Conservation (phyloP, 2,329 filamentous ascomycete species). For the Aspergillus proliferans region DNA sequence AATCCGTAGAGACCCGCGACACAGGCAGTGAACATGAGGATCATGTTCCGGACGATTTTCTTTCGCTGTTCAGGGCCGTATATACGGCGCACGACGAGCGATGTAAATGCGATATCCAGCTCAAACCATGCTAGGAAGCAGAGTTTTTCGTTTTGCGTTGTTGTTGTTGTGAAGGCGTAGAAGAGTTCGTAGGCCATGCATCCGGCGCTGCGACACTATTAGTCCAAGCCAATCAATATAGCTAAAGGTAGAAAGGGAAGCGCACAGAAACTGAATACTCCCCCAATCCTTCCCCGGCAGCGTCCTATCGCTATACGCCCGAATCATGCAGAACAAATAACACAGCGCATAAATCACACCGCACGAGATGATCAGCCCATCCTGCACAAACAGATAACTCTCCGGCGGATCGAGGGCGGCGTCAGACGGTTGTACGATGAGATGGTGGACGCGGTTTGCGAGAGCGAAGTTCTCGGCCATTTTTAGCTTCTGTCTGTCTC, state of each 20-base stretch:
- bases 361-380: slow-evolving; percentile 16
- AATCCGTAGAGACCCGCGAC: slow-evolving; percentile 3
- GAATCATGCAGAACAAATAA: slow-evolving; percentile 12
- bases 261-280: slow-evolving; percentile 7
- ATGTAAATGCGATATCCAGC: slow-evolving; percentile 9
- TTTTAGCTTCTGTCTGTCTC: not conserved
- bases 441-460: slow-evolving; percentile 7
- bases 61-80: slow-evolving; percentile 3
- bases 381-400: slow-evolving; percentile 16
- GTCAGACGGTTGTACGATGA: slow-evolving; percentile 15
- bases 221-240: not conserved
- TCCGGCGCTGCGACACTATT: not conserved
- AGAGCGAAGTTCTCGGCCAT: slow-evolving; percentile 4
- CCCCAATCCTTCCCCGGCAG: slow-evolving; percentile 6
- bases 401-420: slow-evolving; percentile 11
- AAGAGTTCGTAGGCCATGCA: slow-evolving; percentile 15
- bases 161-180: slow-evolving; percentile 13
- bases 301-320: slow-evolving; percentile 9
- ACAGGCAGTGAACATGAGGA: slow-evolving; percentile 4
- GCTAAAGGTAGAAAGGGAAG: not conserved
- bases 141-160: slow-evolving; percentile 7
- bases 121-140: slow-evolving; percentile 15
- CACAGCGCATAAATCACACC: slow-evolving; percentile 14
- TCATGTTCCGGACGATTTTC: slow-evolving; percentile 6
- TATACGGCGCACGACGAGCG: slow-evolving; percentile 5